Conservation (phyloP, 176 grass and related monocot genomes). For the Alloteropsis semialata region DNA sequence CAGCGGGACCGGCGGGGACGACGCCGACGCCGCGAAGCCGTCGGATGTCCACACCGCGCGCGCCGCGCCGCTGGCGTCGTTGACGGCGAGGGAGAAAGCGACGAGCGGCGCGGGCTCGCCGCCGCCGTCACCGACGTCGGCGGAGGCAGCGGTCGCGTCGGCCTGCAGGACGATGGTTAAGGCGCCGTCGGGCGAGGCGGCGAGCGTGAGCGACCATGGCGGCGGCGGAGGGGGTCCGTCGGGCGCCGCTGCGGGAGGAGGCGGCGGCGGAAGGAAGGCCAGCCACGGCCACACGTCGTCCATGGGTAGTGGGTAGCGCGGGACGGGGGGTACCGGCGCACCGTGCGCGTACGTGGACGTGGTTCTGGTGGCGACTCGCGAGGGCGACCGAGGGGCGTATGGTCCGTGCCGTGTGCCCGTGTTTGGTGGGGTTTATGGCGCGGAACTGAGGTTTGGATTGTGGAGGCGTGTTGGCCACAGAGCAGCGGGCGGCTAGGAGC, state of each 20-base stretch:
- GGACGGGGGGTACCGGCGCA: not conserved
- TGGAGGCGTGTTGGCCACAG: conserved; percentile 21
- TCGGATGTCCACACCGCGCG: conserved; percentile 59
- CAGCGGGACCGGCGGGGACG: not conserved
- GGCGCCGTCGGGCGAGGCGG: conserved; percentile 36
- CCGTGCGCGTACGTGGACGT: not conserved
- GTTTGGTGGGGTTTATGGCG: conserved; percentile 18
- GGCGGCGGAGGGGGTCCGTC: conserved; percentile 16
- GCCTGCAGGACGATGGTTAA: conserved; percentile 62
- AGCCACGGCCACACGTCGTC: conserved; percentile 83
- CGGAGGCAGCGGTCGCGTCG: not conserved
- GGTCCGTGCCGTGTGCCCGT: not conserved
- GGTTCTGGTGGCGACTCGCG: not conserved
- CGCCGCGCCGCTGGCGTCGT: conserved; percentile 13
- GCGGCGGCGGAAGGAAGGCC: conserved; percentile 19
- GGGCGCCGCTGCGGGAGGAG: not conserved
- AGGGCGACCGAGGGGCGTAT: not conserved
- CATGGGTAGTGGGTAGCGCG: conserved; percentile 38
- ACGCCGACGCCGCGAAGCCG: conserved; percentile 16
- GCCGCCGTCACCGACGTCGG: not conserved
- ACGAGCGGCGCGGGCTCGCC: not conserved
- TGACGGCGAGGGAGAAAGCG: conserved; percentile 51
- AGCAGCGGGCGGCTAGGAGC: not conserved
- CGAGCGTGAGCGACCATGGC: conserved; percentile 17
- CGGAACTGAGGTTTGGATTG: conserved; percentile 24